Base-by-base conservation (phyloP, 306 rosid species). In the Vigna mungo region DNA sequence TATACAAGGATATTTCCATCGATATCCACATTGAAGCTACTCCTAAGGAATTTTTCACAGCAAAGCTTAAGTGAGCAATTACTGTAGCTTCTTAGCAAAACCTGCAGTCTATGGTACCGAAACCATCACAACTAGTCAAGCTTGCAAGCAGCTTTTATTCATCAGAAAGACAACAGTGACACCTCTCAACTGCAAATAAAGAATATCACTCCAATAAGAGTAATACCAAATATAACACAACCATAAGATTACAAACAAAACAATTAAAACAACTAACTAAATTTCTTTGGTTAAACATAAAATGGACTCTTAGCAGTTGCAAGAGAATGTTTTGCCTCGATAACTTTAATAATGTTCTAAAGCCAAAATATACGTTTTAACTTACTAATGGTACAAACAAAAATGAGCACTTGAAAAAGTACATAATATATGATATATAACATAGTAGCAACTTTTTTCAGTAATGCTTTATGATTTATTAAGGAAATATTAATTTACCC, bases 101-200 rank as follows among this genome's bases (percentile, higher is more conserved):
- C 41, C 69, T 67, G 68, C 53, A 74, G 67, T 80, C 44, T 68
- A 62, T 80, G 86, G 89, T 81, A 81, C 67, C 83, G 32, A 80
- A 83, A 81, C 83, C 89, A 85, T 85, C 54, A 71, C 62, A 27
- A 77, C 76, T 17, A 79, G 79, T 52, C 54, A 53, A 56, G 76
- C 68, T 63, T 69, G 75, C 74, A 75, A 80, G 83, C 71, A 64
- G 78, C 75, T 72, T 68, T 85, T 78, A 85, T 87, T 87, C 88
- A 78, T 84, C 74, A 68, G 71, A 83, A 72, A 46, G 55, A 77
- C 69, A 43, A 64, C 70, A 52, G 48, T 44, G 61, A 63, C 13
- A 78, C 78, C 27, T 79, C 78, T 47, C 61, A 15, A 9, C 84
- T 82, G 83, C 88, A 74, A 71, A 77, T 56, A 62, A 85, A 43